Evolutionary conservation across 140 eudicot genomes (phyloP).

Genomic region (Senecio squalidus): DNA sequence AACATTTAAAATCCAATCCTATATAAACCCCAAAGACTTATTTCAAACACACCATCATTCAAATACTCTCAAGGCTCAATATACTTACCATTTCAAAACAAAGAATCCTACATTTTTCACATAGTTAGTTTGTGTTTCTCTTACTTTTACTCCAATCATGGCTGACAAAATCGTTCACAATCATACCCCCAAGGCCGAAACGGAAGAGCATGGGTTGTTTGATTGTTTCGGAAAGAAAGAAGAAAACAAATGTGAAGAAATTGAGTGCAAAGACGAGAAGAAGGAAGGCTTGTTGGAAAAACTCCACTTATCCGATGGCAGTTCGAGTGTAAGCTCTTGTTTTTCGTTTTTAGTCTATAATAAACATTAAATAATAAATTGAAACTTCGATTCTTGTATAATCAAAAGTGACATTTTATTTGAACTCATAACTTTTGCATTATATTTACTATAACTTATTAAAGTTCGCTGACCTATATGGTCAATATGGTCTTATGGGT

Average conservation of each 20-base stretch:
- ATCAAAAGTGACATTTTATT: not conserved
- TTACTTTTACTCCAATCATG: constrained; percentile 17
- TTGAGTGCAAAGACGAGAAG: constrained; percentile 23
- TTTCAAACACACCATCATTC: constrained; percentile 10
- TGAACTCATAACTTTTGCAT: not conserved
- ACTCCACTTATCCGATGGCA: constrained; percentile 39
- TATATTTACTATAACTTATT: no score
- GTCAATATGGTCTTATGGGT: no score
- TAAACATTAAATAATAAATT: not conserved
- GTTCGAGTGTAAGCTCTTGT: constrained; percentile 33
- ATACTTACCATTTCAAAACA: constrained; percentile 5
- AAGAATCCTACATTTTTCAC: not conserved
- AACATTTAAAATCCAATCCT: not conserved
- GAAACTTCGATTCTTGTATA: not conserved
- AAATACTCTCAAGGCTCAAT: constrained; percentile 21
- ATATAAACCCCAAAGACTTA: constrained; percentile 17
- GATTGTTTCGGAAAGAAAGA: constrained; percentile 52
- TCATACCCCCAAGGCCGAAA: constrained; percentile 17
- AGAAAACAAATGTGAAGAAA: no score
- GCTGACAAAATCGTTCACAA: constrained; percentile 26
- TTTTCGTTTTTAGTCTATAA: not conserved
- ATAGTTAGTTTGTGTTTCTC: not conserved
- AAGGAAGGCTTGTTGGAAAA: constrained; percentile 19
- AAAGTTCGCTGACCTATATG: no score
- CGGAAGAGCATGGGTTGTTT: constrained; percentile 48